Conservation (phyloP, 148 eudicot genomes). For the Rhododendron henanense region DNA sequence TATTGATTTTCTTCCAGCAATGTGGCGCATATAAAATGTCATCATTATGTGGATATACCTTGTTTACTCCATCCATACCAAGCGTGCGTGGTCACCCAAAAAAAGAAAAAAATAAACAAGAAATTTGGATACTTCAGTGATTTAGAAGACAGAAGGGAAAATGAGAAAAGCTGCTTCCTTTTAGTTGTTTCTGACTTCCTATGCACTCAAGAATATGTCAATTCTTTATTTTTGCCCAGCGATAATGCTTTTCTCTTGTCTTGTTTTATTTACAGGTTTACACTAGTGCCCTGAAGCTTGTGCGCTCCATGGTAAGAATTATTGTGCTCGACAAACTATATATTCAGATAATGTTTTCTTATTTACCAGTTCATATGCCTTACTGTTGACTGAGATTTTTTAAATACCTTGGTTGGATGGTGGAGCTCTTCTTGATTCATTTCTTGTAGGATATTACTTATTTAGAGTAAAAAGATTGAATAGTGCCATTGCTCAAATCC, state of each 20-base stretch:
- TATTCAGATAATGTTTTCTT: background rate
- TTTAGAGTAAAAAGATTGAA: background rate
- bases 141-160: background rate
- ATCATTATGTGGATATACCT: background rate
- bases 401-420: background rate
- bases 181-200: background rate
- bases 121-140: background rate
- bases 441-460: too few species aligned
- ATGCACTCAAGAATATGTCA: background rate
- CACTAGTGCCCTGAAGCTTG: constrained; percentile 92
- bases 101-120: background rate
- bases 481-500: background rate
- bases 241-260: background rate
- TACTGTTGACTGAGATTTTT: background rate
- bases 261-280: constrained; percentile 59
- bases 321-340: background rate
- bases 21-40: background rate
- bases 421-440: background rate
- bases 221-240: background rate
- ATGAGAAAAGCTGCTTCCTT: background rate
- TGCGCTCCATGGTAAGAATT: constrained; percentile 85
- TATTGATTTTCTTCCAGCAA: background rate
- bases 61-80: background rate
- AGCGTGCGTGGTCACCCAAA: background rate
- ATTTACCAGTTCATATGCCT: background rate